A percentile compares a stretch with the other conserved stretches of the same genome.
These are phyloP conservation scores for Trichoderma hamatum DNA, from an alignment of 2,329 filamentous ascomycete genomes.

Conservation along the genomic window DNA sequence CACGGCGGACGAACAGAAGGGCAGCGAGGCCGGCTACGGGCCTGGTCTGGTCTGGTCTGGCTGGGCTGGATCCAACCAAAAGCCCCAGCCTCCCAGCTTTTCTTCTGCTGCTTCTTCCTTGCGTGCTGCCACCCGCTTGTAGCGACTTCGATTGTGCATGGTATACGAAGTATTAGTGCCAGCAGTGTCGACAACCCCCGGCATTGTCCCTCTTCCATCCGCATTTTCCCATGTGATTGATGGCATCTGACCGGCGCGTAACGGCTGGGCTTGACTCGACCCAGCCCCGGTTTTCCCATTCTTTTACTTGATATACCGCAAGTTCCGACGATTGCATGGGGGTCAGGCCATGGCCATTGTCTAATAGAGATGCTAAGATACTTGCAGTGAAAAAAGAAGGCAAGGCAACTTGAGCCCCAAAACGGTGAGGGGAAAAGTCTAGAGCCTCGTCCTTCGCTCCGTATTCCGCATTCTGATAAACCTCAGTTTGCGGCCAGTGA, in stretches of 20 bases:
- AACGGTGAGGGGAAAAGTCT: neutral
- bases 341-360: neutral
- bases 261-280: neutral
- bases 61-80: neutral
- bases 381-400: too few species aligned
- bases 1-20: neutral
- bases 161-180: neutral
- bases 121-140: neutral
- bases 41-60: too few species aligned
- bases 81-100: conserved; percentile 1
- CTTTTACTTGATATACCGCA: neutral
- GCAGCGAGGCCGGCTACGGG: neutral
- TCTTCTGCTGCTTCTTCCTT: neutral
- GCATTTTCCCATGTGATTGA: conserved; percentile 9
- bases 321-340: neutral
- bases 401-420: neutral
- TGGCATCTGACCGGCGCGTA: conserved; percentile 9
- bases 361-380: neutral
- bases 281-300: conserved; percentile 13
- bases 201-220: neutral
- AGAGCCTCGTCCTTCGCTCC: neutral
- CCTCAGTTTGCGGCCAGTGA: neutral
- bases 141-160: neutral
- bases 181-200: neutral
- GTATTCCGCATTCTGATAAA: neutral